Percentiles rank a stretch among this genome's conserved stretches.
Conservation (phyloP, 75 land plant species). For the Pinus tabuliformis region DNA sequence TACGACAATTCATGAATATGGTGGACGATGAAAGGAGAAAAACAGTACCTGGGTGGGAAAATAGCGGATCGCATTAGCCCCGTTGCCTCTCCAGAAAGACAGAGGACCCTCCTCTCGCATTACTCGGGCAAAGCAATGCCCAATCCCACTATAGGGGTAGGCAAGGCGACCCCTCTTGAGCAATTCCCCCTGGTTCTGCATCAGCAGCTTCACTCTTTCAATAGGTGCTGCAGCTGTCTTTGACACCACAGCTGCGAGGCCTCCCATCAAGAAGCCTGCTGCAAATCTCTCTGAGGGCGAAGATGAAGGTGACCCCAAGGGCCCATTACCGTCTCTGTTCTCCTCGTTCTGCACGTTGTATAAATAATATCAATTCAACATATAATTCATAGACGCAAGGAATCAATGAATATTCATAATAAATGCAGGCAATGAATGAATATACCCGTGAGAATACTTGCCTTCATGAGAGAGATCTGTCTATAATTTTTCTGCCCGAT, state of each 20-base stretch:
- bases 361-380: not conserved
- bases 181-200: conserved; percentile 83
- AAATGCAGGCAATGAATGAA: not conserved
- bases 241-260: conserved; percentile 57
- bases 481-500: not conserved
- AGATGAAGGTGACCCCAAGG: not conserved
- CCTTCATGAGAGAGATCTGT: not conserved
- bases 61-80: conserved; percentile 78
- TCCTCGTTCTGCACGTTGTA: not conserved
- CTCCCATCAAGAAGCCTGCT: conserved; percentile 72
- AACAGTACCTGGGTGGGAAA: conserved; percentile 80
- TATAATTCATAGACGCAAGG: not conserved
- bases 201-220: conserved; percentile 82
- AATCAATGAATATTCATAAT: not conserved
- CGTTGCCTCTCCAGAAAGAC: conserved; percentile 82
- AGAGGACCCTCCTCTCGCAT: conserved; percentile 68
- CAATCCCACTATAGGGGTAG: conserved; percentile 61
- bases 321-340: not conserved
- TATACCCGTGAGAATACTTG: not conserved
- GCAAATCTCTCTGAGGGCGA: conserved; percentile 39
- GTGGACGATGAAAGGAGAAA: not conserved
- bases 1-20: too few species aligned
- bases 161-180: conserved; percentile 50
- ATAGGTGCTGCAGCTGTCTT: conserved; percentile 79
- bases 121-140: conserved; percentile 55